Evolutionary conservation across 768 basidiomycete genomes (phyloP).

Genomic region (Psilocybe tampanensis): DNA sequence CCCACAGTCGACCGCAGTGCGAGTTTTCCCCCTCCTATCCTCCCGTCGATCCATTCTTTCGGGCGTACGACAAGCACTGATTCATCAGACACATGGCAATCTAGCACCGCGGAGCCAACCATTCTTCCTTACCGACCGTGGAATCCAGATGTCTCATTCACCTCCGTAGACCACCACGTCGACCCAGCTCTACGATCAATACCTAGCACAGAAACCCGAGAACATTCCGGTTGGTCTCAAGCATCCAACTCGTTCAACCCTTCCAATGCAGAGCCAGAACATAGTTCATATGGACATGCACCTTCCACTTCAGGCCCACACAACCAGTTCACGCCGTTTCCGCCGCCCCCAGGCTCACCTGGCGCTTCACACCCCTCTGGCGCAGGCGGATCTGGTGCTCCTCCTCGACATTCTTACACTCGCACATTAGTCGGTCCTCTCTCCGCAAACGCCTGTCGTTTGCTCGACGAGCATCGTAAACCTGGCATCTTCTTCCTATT

Average conservation of each 20-base stretch:
- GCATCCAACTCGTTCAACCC: slow-evolving; percentile 11
- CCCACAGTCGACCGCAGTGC: slow-evolving; percentile 46
- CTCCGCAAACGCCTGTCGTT: slow-evolving; percentile 81
- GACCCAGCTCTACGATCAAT: slow-evolving; percentile 42
- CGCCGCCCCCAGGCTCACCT: slow-evolving; percentile 23
- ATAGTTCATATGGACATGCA: slow-evolving; percentile 11
- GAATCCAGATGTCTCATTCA: slow-evolving; percentile 43
- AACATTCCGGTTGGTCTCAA: slow-evolving; percentile 35
- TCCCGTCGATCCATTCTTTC: slow-evolving; percentile 58
- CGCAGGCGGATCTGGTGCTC: slow-evolving; percentile 45
- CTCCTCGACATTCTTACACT: slow-evolving; percentile 75
- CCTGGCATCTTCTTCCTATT: slow-evolving; percentile 94
- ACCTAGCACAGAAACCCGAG: slow-evolving; percentile 39
- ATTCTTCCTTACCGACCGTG: slow-evolving; percentile 53
- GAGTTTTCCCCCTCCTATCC: slow-evolving; percentile 49
- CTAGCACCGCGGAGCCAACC: slow-evolving; percentile 29
- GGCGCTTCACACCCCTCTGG: slow-evolving; percentile 33
- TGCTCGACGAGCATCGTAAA: slow-evolving; percentile 83
- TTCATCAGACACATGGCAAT: slow-evolving; percentile 31
- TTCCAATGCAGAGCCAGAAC: slow-evolving; percentile 13
- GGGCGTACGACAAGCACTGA: slow-evolving; percentile 36
- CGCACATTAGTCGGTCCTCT: slow-evolving; percentile 90
- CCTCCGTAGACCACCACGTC: slow-evolving; percentile 32
- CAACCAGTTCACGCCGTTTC: slow-evolving; percentile 14
- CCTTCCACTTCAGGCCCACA: slow-evolving; percentile 15